Conservation (phyloP, 768 basidiomycete genomes). For the Xerocomellus amylosporus region DNA sequence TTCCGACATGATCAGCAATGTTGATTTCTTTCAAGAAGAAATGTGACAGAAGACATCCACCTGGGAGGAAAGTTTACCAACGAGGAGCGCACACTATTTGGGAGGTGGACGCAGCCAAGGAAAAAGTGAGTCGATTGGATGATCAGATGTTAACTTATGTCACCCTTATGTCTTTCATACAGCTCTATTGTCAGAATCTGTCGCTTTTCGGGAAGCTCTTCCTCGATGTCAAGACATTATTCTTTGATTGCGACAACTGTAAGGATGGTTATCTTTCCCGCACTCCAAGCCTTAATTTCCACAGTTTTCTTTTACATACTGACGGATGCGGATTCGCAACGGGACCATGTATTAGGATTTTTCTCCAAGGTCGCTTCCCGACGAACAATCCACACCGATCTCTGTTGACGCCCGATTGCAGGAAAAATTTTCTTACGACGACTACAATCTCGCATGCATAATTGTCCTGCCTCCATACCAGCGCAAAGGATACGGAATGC, state of each 20-base stretch:
- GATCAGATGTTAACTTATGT: background rate
- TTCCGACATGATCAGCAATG: background rate
- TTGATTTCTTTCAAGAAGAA: conserved; percentile 47
- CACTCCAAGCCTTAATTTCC: background rate
- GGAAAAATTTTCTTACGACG: conserved; percentile 96
- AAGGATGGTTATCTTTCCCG: conserved; percentile 23
- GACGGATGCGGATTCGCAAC: conserved; percentile 76
- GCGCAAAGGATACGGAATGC: conserved; percentile 84
- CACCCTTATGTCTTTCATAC: conserved; percentile 2
- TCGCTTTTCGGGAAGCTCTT: conserved; percentile 98
- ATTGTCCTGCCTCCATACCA: conserved; percentile 94
- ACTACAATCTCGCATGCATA: conserved; percentile 97
- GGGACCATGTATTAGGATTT: conserved; percentile 77
- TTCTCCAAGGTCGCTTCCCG: conserved; percentile 53
- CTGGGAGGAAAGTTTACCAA: conserved; percentile 88
- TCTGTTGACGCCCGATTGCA: conserved; percentile 23
- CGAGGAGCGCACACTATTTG: conserved; percentile 87
- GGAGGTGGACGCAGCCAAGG: conserved; percentile 89
- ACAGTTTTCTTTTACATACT: conserved; percentile 86
- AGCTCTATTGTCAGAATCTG: conserved; percentile 97
- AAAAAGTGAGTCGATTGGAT: conserved; percentile 57
- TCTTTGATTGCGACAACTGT: conserved; percentile 90
- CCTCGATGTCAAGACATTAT: conserved; percentile 95
- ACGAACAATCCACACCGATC: background rate
- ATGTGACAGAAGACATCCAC: conserved; percentile 70